Evolutionary conservation across 2,329 filamentous ascomycete genomes (phyloP).

Genomic region (Talaromyces sp.): DNA sequence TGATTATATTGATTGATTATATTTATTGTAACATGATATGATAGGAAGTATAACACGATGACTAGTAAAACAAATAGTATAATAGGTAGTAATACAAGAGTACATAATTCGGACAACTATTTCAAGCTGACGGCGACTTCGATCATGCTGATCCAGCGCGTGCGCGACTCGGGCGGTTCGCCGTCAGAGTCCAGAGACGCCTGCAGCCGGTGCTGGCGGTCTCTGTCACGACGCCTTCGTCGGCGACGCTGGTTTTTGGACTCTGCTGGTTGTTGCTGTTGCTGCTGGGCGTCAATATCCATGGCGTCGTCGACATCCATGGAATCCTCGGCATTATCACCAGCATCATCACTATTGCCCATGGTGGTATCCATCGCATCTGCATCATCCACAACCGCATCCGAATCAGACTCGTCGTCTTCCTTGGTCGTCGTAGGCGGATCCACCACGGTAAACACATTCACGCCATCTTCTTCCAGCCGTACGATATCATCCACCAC

Average conservation of each 20-base stretch:
- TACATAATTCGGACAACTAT: conserved; percentile 17
- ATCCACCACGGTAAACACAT: neutral
- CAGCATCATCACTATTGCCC: neutral
- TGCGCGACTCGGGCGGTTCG: conserved; percentile 39
- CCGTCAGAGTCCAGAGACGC: conserved; percentile 20
- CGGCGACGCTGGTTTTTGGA: conserved; percentile 12
- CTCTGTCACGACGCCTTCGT: conserved; percentile 24
- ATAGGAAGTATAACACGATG: neutral
- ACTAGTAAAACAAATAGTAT: too few species aligned
- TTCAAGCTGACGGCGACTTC: conserved; percentile 40
- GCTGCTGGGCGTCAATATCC: conserved; percentile 11
- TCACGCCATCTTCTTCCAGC: conserved; percentile 26
- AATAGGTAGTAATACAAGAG: neutral
- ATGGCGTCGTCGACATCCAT: conserved; percentile 6
- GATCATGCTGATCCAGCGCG: conserved; percentile 44
- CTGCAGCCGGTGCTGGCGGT: conserved; percentile 13
- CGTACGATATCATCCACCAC: conserved; percentile 57
- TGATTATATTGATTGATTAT: neutral
- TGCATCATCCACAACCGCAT: conserved; percentile 11
- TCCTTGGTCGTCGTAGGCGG: too few species aligned
- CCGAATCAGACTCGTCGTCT: conserved; percentile 23
- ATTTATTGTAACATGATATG: neutral
- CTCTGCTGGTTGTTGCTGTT: conserved; percentile 11
- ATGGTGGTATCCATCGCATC: neutral
- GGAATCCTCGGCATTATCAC: neutral